Evolutionary conservation across 176 grass and related monocot genomes (phyloP).

Genomic region (maize (Zea mays)): DNA sequence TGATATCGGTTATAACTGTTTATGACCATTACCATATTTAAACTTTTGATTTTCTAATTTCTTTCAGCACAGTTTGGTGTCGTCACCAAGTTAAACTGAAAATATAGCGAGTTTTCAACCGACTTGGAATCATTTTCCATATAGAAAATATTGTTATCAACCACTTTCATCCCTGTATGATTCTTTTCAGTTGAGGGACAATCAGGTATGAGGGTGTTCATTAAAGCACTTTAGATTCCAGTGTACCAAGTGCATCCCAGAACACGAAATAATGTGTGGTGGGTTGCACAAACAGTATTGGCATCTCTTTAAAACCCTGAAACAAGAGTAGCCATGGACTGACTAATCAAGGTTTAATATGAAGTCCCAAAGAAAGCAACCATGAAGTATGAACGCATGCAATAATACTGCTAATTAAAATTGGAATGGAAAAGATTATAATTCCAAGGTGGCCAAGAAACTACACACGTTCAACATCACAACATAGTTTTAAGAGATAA

Average conservation of each 20-base stretch:
- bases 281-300: neutral
- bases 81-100: neutral
- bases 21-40: neutral
- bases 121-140: neutral
- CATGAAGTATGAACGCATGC: neutral
- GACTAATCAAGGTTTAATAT: neutral
- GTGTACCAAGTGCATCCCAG: neutral
- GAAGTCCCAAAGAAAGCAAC: neutral
- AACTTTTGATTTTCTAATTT: neutral
- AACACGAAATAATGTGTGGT: neutral
- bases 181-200: neutral
- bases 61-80: neutral
- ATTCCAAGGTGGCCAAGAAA: slow-evolving; percentile 5
- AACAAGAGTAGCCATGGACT: neutral
- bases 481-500: neutral
- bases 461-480: slow-evolving; percentile 24
- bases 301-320: neutral
- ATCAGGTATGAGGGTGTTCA: neutral
- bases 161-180: neutral
- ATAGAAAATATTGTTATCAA: neutral
- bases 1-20: neutral
- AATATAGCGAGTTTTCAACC: neutral
- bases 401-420: neutral
- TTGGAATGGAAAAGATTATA: neutral
- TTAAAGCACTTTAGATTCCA: neutral